Percentiles rank a stretch among this genome's conserved stretches.
Evolutionary conservation across 768 basidiomycete species (phyloP).

Genomic region (Tricholoma terreum): DNA sequence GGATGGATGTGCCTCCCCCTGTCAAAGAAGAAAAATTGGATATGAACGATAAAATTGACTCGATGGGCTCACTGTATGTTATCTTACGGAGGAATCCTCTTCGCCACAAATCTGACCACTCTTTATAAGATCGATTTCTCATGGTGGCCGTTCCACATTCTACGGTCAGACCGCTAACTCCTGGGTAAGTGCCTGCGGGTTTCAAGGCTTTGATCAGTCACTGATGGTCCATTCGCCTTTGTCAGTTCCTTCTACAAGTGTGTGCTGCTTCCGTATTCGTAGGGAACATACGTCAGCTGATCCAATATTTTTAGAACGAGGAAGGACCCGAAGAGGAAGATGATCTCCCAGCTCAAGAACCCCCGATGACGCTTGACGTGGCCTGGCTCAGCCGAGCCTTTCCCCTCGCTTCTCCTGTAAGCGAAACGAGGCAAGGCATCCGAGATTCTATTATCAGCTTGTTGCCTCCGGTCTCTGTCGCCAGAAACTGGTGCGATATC

Average conservation of each 20-base stretch:
- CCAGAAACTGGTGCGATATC: slow-evolving; percentile 41
- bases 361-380: slow-evolving; percentile 46
- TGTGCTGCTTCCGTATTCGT: slow-evolving; percentile 12
- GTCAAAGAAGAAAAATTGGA: slow-evolving; percentile 44
- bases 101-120: slow-evolving; percentile 12
- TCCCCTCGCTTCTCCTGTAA: slow-evolving; percentile 48
- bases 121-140: slow-evolving; percentile 52
- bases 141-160: slow-evolving; percentile 60
- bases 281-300: neutral
- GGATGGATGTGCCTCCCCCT: slow-evolving; percentile 33
- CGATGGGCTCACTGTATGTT: slow-evolving; percentile 60
- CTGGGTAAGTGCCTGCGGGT: slow-evolving; percentile 49
- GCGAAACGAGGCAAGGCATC: slow-evolving; percentile 41
- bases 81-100: slow-evolving; percentile 1
- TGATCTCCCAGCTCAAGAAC: slow-evolving; percentile 31
- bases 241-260: slow-evolving; percentile 65
- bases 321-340: slow-evolving; percentile 55
- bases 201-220: slow-evolving; percentile 5
- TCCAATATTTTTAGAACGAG: slow-evolving; percentile 45
- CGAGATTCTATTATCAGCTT: slow-evolving; percentile 42
- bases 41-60: slow-evolving; percentile 54
- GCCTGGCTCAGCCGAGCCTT: slow-evolving; percentile 62
- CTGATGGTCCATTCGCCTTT: slow-evolving; percentile 11
- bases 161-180: slow-evolving; percentile 67
- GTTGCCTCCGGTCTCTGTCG: slow-evolving; percentile 41